Evolutionary conservation across 2,329 filamentous ascomycete genomes (phyloP), one percentile per base, ranked within the genome.

Genomic region (Onygenales sp.): DNA sequence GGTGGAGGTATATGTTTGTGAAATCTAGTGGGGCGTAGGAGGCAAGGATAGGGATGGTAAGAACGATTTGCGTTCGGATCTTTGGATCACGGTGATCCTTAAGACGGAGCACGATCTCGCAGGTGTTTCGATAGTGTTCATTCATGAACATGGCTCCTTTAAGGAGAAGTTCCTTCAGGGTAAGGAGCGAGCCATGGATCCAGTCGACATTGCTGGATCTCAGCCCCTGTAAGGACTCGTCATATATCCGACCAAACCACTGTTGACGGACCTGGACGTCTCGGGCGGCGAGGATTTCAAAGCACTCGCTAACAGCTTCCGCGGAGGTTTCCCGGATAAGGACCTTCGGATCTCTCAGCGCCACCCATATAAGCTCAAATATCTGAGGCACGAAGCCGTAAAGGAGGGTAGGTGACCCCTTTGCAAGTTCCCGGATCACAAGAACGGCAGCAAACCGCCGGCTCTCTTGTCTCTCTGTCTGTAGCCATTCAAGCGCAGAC

Each of bases 111-210:
- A 96, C 88, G 58, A 93, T 91, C 57, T 98, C 93, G 67, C 92
- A 97, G 9, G 89, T 86, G 61, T 95, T 88, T 54, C 86, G 83
- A 69, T 97, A 98, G 65, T 91, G 84, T 40, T 91, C 88, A 63
- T 95, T 90, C 93, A 98, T 97, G 70, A 95, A 98, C 92, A 98
- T 98, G 62, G 90, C 91, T 51, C 93, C 93, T 67, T 95, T 92
- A 58, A 93, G 83, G 14, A 98, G 82, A 47, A 98, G 80, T 71
- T 97, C 92, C 68, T 92, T 94, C 63, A 97, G 79, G 1, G 94
- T 90, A 17, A 98, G 78, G 42, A 98, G 78, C 2, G 92, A 96
- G n/a, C 89, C 93, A 66, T 98, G 94, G 42, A 95, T 86, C 55
- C 84, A 86, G 68, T 98, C 93, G 52, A 94, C 80, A 14, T 88